Base-by-base conservation (phyloP, 164 flowering plant genomes). In the Liriodendron chinense region DNA sequence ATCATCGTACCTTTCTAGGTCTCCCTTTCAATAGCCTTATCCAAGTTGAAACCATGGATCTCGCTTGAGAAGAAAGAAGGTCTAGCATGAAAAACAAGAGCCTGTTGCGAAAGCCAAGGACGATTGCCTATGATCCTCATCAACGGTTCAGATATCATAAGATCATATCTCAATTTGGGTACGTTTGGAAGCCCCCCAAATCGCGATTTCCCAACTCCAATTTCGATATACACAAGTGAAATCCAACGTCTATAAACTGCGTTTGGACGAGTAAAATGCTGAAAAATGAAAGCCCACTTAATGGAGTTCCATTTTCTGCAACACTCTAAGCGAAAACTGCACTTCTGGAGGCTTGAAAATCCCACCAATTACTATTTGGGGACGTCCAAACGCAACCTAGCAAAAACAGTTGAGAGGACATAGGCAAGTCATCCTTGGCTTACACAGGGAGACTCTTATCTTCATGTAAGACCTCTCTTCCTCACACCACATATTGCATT, bases 391-490 rank as follows among this genome's bases (percentile, higher is more conserved):
- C 26, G n/a, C 9, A 5, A 2, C 47, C 23, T n/a, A n/a, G n/a
- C n/a, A 1, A 12, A 14, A 66, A 23, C 43, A 24, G 9, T 3
- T 24, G 6, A 12, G 70, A 65, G 80, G 76, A 64, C 43, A 71
- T 78, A 82, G 89, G 86, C 86, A 84, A 86, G 87, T 84, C 89
- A 86, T 86, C 85, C 87, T 84, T 86, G 89, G 89, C 89, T 84
- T 84, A 16, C 77, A 82, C 78, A 78, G 85, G 81, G 70, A 64
- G 69, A 72, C 83, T 82, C 82, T 80, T 72, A 73, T 82, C 86
- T 79, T 84, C 86, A 83, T 83, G 85, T 82, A 76, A 84, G 82
- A 76, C 83, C 83, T 80, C 77, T 80, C 86, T 82, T 80, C 87
- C 74, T 74, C 66, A 68, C 23, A 61, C 9, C 47, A 62, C 64